A percentile compares a stretch with the other conserved stretches of the same genome.
phyloP scores from a whole-genome alignment of 306 rosid species.

The Vigna hirtella region DNA sequence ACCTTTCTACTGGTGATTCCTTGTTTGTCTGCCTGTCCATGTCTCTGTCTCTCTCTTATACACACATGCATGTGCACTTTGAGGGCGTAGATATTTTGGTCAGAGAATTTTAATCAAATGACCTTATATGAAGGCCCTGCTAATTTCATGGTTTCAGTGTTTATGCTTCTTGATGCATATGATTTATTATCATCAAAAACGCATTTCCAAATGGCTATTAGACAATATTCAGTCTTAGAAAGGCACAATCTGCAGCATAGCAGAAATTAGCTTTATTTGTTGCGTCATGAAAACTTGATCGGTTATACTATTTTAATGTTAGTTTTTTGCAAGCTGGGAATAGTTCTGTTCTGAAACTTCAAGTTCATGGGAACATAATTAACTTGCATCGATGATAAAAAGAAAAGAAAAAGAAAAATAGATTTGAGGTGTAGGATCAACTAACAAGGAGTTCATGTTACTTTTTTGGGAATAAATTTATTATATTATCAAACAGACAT shows the following conservation, averaged over 20 bases:
- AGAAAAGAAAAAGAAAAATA: neutral
- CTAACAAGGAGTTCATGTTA: neutral
- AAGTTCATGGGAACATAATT: neutral
- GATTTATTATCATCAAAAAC: constrained; percentile 18
- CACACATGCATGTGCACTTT: constrained; percentile 4
- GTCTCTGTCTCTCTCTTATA: neutral
- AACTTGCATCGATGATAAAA: neutral
- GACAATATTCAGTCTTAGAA: constrained; percentile 17
- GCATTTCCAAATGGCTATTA: constrained; percentile 28
- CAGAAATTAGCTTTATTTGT: constrained; percentile 21
- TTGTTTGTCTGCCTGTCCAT: neutral
- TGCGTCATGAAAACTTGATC: constrained; percentile 14
- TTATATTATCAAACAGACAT: neutral
- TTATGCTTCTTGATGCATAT: constrained; percentile 35
- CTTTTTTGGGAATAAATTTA: neutral
- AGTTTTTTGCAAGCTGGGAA: constrained; percentile 1
- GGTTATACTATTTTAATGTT: constrained; percentile 13
- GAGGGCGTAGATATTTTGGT: neutral
- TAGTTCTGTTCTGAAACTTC: neutral
- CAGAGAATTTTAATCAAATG: neutral
- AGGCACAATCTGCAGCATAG: constrained; percentile 18
- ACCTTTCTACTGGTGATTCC: constrained; percentile 2
- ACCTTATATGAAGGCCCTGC: constrained; percentile 23
- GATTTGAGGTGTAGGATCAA: neutral
- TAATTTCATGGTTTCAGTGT: constrained; percentile 12